Percentiles rank a stretch among this genome's conserved stretches.
Evolutionary conservation across 495 filamentous ascomycete species (phyloP).

Genomic region (Daldinia decipiens): DNA sequence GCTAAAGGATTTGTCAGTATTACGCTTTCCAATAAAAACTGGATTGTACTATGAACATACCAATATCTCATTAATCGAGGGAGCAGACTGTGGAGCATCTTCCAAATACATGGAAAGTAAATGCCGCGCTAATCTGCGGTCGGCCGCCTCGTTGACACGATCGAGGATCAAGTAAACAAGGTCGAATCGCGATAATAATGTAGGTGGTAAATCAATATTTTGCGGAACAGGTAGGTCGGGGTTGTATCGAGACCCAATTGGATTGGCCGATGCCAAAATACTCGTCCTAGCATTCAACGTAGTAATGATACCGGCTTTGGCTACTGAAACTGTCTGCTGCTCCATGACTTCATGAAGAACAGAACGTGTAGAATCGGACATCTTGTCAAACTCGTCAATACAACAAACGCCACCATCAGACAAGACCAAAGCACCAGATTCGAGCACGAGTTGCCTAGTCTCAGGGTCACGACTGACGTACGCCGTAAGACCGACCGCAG

Average conservation of each 20-base stretch:
- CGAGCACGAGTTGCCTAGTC: conserved; percentile 92
- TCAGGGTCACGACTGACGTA: conserved; percentile 97
- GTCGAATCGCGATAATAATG: conserved; percentile 93
- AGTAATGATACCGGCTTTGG: conserved; percentile 98
- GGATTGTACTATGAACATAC: conserved; percentile 61
- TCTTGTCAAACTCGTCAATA: conserved; percentile 99
- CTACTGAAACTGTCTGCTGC: conserved; percentile 98
- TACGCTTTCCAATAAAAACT: conserved; percentile 4
- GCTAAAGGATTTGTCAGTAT: conserved; percentile 59
- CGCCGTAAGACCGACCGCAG: conserved; percentile 96
- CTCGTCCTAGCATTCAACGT: conserved; percentile 94
- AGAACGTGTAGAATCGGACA: conserved; percentile 94
- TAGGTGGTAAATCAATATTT: conserved; percentile 97
- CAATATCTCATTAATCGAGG: conserved; percentile 71
- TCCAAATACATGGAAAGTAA: conserved; percentile 97
- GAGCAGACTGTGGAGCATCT: conserved; percentile 89
- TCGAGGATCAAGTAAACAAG: conserved; percentile 96
- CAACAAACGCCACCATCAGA: conserved; percentile 98
- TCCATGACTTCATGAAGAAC: conserved; percentile 99
- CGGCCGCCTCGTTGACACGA: conserved; percentile 85
- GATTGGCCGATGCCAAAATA: conserved; percentile 96
- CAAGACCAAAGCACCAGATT: conserved; percentile 93
- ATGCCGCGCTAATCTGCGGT: conserved; percentile 90
- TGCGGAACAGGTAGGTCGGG: conserved; percentile 93
- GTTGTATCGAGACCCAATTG: conserved; percentile 97